Percentiles rank a stretch among this genome's conserved stretches.
Conservation (phyloP, 306 rosid genomes). For the Elaeagnus macrophylla region DNA sequence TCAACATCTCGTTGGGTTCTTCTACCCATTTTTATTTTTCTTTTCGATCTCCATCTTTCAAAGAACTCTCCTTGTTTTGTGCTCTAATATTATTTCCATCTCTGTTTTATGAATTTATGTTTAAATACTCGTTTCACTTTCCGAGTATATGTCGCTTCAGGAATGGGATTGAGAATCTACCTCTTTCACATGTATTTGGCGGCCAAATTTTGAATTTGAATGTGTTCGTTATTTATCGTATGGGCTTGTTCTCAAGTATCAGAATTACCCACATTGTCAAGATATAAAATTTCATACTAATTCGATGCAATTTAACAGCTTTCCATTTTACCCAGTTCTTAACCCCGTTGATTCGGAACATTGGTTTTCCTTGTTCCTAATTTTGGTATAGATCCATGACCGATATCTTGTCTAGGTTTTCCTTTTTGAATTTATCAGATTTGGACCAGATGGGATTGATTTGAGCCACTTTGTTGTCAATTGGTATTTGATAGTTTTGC, state of each 20-base stretch:
- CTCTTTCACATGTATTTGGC: neutral
- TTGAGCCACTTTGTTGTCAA: conserved; percentile 18
- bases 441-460: conserved; percentile 34
- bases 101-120: neutral
- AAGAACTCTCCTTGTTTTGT: too few species aligned
- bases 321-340: conserved; percentile 16
- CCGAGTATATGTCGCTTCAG: neutral
- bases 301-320: conserved; percentile 20
- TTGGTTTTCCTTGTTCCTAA: conserved; percentile 9
- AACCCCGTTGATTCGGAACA: conserved; percentile 18
- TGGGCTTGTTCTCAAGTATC: neutral
- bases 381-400: conserved; percentile 23
- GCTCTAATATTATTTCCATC: too few species aligned
- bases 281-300: conserved; percentile 24
- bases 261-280: conserved; percentile 18
- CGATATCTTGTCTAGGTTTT: conserved; percentile 50
- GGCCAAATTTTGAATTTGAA: too few species aligned
- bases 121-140: neutral
- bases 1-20: neutral
- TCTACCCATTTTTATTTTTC: neutral
- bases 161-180: neutral
- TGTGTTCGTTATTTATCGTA: too few species aligned
- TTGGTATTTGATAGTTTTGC: conserved; percentile 7
- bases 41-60: conserved; percentile 20
- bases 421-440: conserved; percentile 6